Percentiles rank a stretch among this genome's conserved stretches.
Conservation (phyloP, 75 land plant genomes). For the Isoetes taiwanensis region DNA sequence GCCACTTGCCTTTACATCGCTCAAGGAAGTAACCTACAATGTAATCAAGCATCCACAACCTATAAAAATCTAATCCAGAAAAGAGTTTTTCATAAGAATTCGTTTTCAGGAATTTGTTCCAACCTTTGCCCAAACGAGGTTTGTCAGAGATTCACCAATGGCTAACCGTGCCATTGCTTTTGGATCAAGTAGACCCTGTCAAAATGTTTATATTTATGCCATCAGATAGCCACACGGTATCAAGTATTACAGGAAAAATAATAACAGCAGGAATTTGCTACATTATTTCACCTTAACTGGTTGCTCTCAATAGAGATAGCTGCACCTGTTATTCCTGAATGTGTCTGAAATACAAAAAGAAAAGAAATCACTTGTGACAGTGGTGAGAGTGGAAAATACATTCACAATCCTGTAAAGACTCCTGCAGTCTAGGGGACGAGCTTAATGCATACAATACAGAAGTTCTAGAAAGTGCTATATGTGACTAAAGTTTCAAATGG, state of each 20-base stretch:
- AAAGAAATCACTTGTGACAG: too few relatives aligned
- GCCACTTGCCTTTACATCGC: slow-evolving; percentile 92
- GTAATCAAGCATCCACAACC: not conserved
- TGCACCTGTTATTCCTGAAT: slow-evolving; percentile 68
- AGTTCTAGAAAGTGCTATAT: too few relatives aligned
- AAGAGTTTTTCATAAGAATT: not conserved
- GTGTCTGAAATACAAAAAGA: slow-evolving; percentile 26
- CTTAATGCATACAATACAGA: too few relatives aligned
- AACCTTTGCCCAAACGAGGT: slow-evolving; percentile 88
- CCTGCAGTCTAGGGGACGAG: too few relatives aligned
- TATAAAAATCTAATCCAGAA: not conserved
- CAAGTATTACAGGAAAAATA: not conserved
- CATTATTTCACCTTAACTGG: slow-evolving; percentile 47
- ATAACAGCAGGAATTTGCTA: not conserved
- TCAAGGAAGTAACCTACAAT: slow-evolving; percentile 48
- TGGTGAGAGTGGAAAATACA: too few relatives aligned
- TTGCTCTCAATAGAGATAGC: slow-evolving; percentile 93
- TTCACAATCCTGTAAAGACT: too few relatives aligned
- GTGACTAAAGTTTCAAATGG: too few relatives aligned
- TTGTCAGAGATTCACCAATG: slow-evolving; percentile 86
- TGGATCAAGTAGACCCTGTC: slow-evolving; percentile 66
- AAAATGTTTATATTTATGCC: not conserved
- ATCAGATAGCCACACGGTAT: not conserved
- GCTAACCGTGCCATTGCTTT: slow-evolving; percentile 92
- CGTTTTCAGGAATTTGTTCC: not conserved